Evolutionary conservation across 2,329 filamentous ascomycete genomes (phyloP), one percentile per base, ranked within the genome.

Genomic region (Aspergillus japonicus): DNA sequence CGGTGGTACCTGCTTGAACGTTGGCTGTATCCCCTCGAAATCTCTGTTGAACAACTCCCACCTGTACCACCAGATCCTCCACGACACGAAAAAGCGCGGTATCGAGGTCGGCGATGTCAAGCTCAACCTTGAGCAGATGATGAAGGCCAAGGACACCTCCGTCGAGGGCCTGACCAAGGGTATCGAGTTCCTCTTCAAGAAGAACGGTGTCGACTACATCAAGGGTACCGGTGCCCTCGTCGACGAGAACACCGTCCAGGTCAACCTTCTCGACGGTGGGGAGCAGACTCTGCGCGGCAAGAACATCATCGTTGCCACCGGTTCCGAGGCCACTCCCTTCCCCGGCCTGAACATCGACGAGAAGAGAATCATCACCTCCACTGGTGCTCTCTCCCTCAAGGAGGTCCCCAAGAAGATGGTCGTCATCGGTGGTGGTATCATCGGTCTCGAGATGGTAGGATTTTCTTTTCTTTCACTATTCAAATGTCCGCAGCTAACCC

Each of bases 1-100:
- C 71, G 95, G 95, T 73, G 95, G 95, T 77, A 99, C 95, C 73
- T 99, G 95, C 84, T 83, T 99, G 73, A 99, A 99, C 78, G 95
- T 99, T 74, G 95, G 95, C 81, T 99, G 95, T 82, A 99, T 99
- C 76, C 95, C 95, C 68, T 99, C 95, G 67, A 99, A 99, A 82
- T 97, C 95, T 64, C 91, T 99, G 69, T 91, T 99, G 78, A 99
- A 98, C 88, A 98, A 98, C 85, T 97, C 95, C 71, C 92, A 97
- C 79, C 86, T 98, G 62, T 98, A 98, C 85, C 94, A 98, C 83
- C 90, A 93, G 81, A 90, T 97, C 74, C 87, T 96, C 63, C 94
- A 99, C 83, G 95, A 99, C 83, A 94, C 92, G 68, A 96, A 97
- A 83, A 87, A 90, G 80, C 92, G 95, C 77, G 95, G 95, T 76